Evolutionary conservation across 2,329 filamentous ascomycete species (phyloP).

Genomic region (Dactylellina drechsleri): DNA sequence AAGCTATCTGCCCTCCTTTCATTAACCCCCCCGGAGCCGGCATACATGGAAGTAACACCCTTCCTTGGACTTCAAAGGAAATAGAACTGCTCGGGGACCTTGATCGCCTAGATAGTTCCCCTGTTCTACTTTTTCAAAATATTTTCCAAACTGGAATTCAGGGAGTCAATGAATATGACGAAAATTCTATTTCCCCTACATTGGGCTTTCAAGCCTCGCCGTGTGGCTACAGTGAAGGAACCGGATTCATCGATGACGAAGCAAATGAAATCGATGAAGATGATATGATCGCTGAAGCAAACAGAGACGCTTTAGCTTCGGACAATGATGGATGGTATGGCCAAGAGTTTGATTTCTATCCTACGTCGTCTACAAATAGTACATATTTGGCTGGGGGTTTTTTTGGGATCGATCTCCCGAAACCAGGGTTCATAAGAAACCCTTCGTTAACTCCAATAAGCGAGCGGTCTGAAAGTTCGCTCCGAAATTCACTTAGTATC

Average conservation of each 20-base stretch:
- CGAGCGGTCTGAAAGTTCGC: slow-evolving; percentile 46
- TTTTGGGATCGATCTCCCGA: slow-evolving; percentile 49
- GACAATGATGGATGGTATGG: slow-evolving; percentile 96
- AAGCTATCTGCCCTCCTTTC: slow-evolving; percentile 30
- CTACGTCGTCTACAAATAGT: slow-evolving; percentile 64
- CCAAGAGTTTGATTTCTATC: slow-evolving; percentile 96
- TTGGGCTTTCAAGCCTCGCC: slow-evolving; percentile 59
- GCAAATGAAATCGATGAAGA: slow-evolving; percentile 79
- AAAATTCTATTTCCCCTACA: slow-evolving; percentile 60
- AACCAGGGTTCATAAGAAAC: slow-evolving; percentile 46
- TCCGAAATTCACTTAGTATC: slow-evolving; percentile 48
- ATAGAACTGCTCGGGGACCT: neutral
- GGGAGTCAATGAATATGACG: slow-evolving; percentile 62
- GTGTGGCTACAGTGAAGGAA: slow-evolving; percentile 57
- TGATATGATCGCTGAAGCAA: slow-evolving; percentile 94
- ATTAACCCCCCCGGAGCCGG: slow-evolving; percentile 39
- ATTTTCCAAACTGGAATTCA: slow-evolving; percentile 61
- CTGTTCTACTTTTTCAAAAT: slow-evolving; percentile 57
- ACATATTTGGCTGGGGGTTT: slow-evolving; percentile 50
- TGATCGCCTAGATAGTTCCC: slow-evolving; percentile 8
- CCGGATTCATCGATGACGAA: slow-evolving; percentile 68
- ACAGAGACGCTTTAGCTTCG: slow-evolving; percentile 89
- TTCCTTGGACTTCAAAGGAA: slow-evolving; percentile 2
- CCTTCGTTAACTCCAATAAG: slow-evolving; percentile 50
- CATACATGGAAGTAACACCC: neutral